Evolutionary conservation across 2,329 filamentous ascomycete species (phyloP).

Genomic region (Pseudogymnoascus destructans): DNA sequence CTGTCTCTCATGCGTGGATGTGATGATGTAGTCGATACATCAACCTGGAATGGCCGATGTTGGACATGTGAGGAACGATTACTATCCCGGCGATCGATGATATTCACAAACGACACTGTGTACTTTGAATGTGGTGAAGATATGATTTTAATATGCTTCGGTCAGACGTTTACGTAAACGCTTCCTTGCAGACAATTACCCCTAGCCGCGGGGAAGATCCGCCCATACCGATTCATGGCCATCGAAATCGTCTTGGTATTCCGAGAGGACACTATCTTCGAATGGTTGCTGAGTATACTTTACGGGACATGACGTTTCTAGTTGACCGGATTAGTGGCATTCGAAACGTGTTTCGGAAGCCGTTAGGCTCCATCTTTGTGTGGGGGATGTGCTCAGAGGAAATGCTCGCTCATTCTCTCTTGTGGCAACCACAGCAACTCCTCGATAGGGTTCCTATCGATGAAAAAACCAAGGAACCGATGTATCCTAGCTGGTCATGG

Average conservation of each 20-base stretch:
- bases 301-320: background rate
- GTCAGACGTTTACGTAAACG: background rate
- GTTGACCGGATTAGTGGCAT: too few species aligned
- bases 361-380: too few species aligned
- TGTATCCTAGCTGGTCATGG: slow-evolving; percentile 1
- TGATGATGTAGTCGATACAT: background rate
- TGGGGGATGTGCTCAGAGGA: background rate
- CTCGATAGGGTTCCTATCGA: background rate
- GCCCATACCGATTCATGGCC: too few species aligned
- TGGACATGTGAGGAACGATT: too few species aligned
- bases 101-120: background rate
- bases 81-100: too few species aligned
- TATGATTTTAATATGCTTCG: background rate
- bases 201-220: background rate
- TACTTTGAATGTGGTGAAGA: background rate
- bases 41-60: background rate
- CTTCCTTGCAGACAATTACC: background rate
- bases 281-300: background rate
- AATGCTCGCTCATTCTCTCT: background rate
- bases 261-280: too few species aligned
- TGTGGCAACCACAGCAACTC: background rate
- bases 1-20: background rate
- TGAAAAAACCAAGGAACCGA: background rate
- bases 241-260: too few species aligned
- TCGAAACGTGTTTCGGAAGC: too few species aligned